phyloP scores from a whole-genome alignment of 148 eudicot genomes.

The Fagopyrum esculentum region DNA sequence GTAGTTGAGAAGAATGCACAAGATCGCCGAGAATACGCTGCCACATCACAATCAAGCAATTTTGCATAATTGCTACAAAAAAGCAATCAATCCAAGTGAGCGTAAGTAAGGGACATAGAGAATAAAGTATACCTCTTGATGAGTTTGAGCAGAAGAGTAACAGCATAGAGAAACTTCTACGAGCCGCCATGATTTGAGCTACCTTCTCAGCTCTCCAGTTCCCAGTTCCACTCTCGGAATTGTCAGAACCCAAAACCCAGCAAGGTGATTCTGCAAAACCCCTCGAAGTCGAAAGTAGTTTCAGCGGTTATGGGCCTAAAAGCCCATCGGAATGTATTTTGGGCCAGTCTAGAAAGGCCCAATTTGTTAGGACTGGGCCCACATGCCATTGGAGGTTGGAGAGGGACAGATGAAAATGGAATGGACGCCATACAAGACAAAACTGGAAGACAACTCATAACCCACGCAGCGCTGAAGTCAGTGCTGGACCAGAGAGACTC shows the following conservation, averaged over 20 bases:
- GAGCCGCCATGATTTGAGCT: conserved; percentile 9
- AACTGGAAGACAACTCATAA: conserved; percentile 11
- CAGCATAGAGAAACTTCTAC: conserved; percentile 7
- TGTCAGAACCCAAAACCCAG: conserved; percentile 7
- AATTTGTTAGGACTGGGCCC: background rate
- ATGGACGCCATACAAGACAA: conserved; percentile 11
- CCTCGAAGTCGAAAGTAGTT: background rate
- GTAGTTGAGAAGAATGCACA: background rate
- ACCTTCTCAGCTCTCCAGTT: conserved; percentile 1
- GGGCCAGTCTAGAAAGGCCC: background rate
- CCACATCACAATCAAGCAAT: background rate
- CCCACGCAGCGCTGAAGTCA: conserved; percentile 8
- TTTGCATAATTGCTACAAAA: background rate
- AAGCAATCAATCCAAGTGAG: background rate
- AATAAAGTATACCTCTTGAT: background rate
- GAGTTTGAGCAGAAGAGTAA: conserved; percentile 8
- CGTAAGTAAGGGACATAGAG: background rate
- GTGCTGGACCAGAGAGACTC: conserved; percentile 7
- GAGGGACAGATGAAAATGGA: background rate
- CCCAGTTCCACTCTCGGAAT: background rate
- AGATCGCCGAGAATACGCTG: conserved; percentile 14
- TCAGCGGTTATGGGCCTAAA: background rate
- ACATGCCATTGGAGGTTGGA: background rate
- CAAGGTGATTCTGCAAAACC: conserved; percentile 5
- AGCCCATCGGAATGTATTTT: background rate